These are phyloP conservation scores for Amylostereum chailletii DNA, from an alignment of 1,284 basidiomycete species.

Conservation along the genomic window DNA sequence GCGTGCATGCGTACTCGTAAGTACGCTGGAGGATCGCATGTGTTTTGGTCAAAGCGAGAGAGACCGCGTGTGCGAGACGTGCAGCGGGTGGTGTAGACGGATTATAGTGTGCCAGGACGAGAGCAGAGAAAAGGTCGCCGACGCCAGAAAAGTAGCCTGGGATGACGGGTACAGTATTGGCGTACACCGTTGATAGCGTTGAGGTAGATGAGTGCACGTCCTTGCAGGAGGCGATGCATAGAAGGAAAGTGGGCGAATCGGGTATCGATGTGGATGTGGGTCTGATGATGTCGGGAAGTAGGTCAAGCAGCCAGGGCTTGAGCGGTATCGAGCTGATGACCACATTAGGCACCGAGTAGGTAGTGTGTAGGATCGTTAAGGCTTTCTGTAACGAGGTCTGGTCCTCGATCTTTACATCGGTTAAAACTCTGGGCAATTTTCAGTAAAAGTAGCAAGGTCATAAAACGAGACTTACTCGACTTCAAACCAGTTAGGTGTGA, in stretches of 20 bases:
- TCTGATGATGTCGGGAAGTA: constrained; percentile 28
- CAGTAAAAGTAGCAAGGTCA: neutral
- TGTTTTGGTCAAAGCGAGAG: constrained; percentile 74
- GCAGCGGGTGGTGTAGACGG: constrained; percentile 20
- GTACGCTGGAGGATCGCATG: constrained; percentile 79
- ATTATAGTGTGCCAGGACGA: constrained; percentile 81
- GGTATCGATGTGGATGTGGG: too few species aligned
- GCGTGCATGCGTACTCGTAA: constrained; percentile 43
- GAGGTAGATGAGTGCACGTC: constrained; percentile 9
- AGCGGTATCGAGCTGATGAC: constrained; percentile 88
- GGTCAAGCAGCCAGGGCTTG: constrained; percentile 40
- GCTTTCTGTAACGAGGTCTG: constrained; percentile 60
- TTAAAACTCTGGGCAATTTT: constrained; percentile 49
- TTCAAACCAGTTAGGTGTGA: constrained; percentile 98
- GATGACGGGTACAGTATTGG: constrained; percentile 70
- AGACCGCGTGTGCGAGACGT: constrained; percentile 49
- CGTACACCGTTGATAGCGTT: constrained; percentile 43
- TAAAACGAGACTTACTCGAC: constrained; percentile 63
- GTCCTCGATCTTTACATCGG: constrained; percentile 61
- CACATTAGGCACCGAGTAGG: constrained; percentile 75
- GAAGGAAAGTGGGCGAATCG: constrained; percentile 32
- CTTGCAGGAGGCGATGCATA: constrained; percentile 68
- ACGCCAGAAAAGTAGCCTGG: constrained; percentile 95
- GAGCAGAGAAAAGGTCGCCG: constrained; percentile 93
- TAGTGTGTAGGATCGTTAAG: constrained; percentile 65